A percentile compares a stretch with the other conserved stretches of the same genome.
Conservation (phyloP, 139 green algal species). For the Eudorina sp. region DNA sequence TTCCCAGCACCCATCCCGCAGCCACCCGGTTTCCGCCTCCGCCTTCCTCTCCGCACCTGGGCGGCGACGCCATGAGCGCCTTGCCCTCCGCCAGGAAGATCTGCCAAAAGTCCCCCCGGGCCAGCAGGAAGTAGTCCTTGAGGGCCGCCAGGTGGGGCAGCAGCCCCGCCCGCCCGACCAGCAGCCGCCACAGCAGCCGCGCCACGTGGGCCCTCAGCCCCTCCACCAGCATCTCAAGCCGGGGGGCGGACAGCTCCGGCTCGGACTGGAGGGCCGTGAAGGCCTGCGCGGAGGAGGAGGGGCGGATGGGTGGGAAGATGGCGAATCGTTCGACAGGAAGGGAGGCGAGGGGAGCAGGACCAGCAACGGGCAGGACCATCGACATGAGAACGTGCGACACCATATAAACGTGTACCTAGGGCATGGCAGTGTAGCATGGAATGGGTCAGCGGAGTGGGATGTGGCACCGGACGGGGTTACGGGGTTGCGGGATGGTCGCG, state of each 20-base stretch:
- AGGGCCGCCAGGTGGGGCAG: conserved; percentile 79
- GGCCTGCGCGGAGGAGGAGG: neutral
- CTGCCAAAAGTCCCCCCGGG: conserved; percentile 83
- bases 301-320: too few species aligned
- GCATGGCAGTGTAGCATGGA: too few species aligned
- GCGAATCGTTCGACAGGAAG: too few species aligned
- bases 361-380: too few species aligned
- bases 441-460: too few species aligned
- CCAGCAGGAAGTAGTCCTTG: conserved; percentile 89
- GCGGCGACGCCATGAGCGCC: conserved; percentile 76
- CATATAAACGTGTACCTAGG: too few species aligned
- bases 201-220: conserved; percentile 68
- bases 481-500: too few species aligned
- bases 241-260: conserved; percentile 20
- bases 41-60: conserved; percentile 73
- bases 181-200: conserved; percentile 80
- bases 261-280: conserved; percentile 36
- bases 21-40: too few species aligned
- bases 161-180: conserved; percentile 82
- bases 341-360: too few species aligned
- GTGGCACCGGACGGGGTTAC: too few species aligned
- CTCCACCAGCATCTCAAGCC: conserved; percentile 35
- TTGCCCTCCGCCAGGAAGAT: conserved; percentile 81
- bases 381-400: neutral
- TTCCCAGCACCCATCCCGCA: too few species aligned